These are phyloP conservation scores for Davidsoniella eucalypti DNA, from an alignment of 2,329 filamentous ascomycete species.

Conservation along the genomic window DNA sequence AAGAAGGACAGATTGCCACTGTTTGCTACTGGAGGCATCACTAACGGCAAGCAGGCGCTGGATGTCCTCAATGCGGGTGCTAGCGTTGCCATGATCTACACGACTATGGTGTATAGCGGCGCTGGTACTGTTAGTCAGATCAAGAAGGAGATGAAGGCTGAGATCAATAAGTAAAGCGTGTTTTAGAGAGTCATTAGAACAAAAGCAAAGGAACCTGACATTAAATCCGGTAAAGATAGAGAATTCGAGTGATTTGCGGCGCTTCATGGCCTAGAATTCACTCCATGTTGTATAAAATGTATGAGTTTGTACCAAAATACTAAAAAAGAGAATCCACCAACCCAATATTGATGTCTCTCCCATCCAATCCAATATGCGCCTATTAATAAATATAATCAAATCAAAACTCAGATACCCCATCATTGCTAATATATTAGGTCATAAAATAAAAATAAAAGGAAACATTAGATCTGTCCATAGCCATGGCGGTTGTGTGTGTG, in stretches of 20 bases:
- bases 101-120: constrained; percentile 49
- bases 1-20: constrained; percentile 52
- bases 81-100: constrained; percentile 84
- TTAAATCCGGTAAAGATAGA: background rate
- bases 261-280: background rate
- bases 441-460: no score
- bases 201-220: background rate
- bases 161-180: constrained; percentile 17
- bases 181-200: background rate
- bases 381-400: background rate
- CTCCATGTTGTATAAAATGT: constrained; percentile 3
- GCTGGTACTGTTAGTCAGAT: constrained; percentile 48
- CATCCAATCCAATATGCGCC: no score
- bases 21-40: constrained; percentile 88
- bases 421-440: no score
- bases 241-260: no score
- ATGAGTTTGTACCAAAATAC: background rate
- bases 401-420: background rate
- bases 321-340: background rate
- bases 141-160: constrained; percentile 42
- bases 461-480: background rate
- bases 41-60: constrained; percentile 68
- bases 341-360: no score
- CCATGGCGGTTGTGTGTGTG: background rate
- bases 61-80: constrained; percentile 77